Evolutionary conservation across 2,329 filamentous ascomycete genomes (phyloP), one percentile per base, ranked within the genome.

Genomic region (Aureobasidium sp.): DNA sequence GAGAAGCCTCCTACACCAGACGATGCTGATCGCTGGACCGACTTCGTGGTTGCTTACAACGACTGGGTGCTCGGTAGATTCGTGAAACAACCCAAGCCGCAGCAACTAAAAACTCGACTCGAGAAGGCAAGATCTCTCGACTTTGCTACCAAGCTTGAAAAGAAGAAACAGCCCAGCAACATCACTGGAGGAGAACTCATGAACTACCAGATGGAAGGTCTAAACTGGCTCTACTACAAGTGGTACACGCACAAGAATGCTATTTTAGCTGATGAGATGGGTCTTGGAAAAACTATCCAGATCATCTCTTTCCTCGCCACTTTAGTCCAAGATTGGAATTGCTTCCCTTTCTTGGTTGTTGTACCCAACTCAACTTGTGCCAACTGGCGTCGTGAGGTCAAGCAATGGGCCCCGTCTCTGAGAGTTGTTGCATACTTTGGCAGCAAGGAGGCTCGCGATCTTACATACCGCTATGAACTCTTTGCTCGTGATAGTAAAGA

Each of bases 301-400:
- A 86, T 97, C 59, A 89, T 97, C 64, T 85, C 87, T 2, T 84
- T 96, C 65, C 82, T 97, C 64, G 86, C 89, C 1, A 86, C 87
- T 0, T 76, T 97, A 41, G 73, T 80, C 4, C 75, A 77, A 65
- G 77, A 80, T 37, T 81, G 84, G 69, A 79, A 84, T 70, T 94
- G 91, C 74, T 97, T 89, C 83, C 94, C 94, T 0, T 97, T 97
- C 71, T 80, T 99, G 17, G 82, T 97, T 3, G 91, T 97, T 1
- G 93, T 96, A 0, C 94, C 94, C 0, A 97, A 97, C 71, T 87
- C 93, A 0, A 99, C 94, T 0, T 96, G 92, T 73, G 85, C 92
- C n/a, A 99, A 99, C 72, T 99, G 94, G 93, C 88, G 93, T 6
- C 87, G 93, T 53, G 94, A 99, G 72, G 91, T 97, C 73, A 95